Evolutionary conservation across 2,329 filamentous ascomycete species (phyloP), one percentile per base, ranked within the genome.

Genomic region (Aspergillus eucalypticola): DNA sequence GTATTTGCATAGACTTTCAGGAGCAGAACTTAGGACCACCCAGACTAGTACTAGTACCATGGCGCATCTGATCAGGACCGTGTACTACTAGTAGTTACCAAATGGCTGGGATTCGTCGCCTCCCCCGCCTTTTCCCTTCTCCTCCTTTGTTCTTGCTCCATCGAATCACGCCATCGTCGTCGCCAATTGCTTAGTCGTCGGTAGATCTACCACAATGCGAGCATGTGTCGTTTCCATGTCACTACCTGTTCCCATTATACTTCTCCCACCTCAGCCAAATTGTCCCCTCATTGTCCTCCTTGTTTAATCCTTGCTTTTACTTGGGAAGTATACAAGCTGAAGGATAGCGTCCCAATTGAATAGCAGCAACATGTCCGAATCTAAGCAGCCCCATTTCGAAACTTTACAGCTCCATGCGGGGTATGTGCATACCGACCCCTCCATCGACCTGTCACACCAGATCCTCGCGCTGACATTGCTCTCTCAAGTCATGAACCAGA

Each of bases 401-500:
- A 95, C 91, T 62, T 84, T 94, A 65, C 91, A 94, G 82, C 85
- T 95, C 67, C 91, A 95, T 76, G 91, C 90, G 73, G 91, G 91
- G 88, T 91, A 86, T 70, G 81, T 74, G 21, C 7, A n/a, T 52
- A 29, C 48, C 17, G 3, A 15, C 10, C 13, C 29, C n/a, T 29
- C 11, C 10, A n/a, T 8, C 15, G 17, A n/a, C 19, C 21, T 11
- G 42, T 29, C n/a, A 19, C 8, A 15, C 8, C 41, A 44, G 10
- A 29, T 8, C 7, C 32, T n/a, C 11, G 17, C n/a, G 15, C 32
- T 57, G 54, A 57, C 21, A 29, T 27, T 25, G 35, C n/a, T 49
- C 25, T 44, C 46, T 49, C 19, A 62, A 96, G 92, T 63, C 91
- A 96, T 69, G 83, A 88, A 70, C 87, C 91, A 23, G 95, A 98